phyloP scores from a whole-genome alignment of 768 basidiomycete species.

The Scleroderma bovista region DNA sequence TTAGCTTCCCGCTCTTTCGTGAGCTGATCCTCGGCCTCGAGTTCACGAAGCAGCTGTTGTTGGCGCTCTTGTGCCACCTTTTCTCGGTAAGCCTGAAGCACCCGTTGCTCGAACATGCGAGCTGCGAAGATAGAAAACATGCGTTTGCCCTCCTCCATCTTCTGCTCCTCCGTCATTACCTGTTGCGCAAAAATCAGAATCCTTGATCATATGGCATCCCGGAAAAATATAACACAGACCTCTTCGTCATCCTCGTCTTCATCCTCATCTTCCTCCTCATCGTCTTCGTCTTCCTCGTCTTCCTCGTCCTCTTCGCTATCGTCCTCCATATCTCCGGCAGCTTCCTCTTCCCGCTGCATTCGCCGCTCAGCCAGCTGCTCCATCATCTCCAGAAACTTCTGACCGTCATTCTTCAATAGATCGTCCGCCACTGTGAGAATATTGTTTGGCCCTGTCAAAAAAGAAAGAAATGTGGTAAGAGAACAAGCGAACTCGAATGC shows the following conservation, averaged over 20 bases:
- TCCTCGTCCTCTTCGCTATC: slow-evolving; percentile 60
- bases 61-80: slow-evolving; percentile 96
- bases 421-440: slow-evolving; percentile 99
- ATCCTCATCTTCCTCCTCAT: slow-evolving; percentile 62
- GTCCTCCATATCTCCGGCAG: slow-evolving; percentile 54
- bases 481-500: slow-evolving; percentile 2
- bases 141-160: slow-evolving; percentile 97
- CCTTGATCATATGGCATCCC: slow-evolving; percentile 4
- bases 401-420: slow-evolving; percentile 95
- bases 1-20: slow-evolving; percentile 87
- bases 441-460: slow-evolving; percentile 68
- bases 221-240: slow-evolving; percentile 26
- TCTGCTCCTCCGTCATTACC: slow-evolving; percentile 92
- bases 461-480: slow-evolving; percentile 8
- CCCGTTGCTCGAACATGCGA: slow-evolving; percentile 98
- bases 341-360: slow-evolving; percentile 83
- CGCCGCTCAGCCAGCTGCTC: slow-evolving; percentile 94
- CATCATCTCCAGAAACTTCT: slow-evolving; percentile 99
- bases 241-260: slow-evolving; percentile 46
- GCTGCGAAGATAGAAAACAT: slow-evolving; percentile 99
- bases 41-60: slow-evolving; percentile 84
- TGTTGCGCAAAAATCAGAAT: slow-evolving; percentile 23
- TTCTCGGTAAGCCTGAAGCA: slow-evolving; percentile 93
- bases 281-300: slow-evolving; percentile 53
- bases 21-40: slow-evolving; percentile 91